These are phyloP conservation scores for Picea abies DNA, from an alignment of 83 land plant genomes.

Conservation along the genomic window DNA sequence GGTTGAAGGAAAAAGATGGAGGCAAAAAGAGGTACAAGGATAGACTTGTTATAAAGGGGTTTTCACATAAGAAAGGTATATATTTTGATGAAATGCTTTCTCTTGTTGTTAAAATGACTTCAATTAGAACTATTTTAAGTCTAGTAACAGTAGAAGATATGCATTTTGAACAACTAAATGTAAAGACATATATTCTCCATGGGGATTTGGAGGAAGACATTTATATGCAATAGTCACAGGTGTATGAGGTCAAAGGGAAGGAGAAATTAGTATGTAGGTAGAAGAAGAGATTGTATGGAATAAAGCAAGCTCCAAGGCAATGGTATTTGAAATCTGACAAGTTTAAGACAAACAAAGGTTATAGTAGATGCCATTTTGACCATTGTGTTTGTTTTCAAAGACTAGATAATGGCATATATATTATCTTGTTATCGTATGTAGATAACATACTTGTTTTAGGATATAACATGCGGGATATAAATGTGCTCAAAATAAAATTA, in stretches of 20 bases:
- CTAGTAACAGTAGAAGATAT: neutral
- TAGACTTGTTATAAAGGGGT: neutral
- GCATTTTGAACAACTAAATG: neutral
- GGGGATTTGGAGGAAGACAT: neutral
- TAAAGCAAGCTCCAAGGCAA: neutral
- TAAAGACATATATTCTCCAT: neutral
- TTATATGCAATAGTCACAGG: neutral
- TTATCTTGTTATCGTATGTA: neutral
- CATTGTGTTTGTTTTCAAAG: neutral
- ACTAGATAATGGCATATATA: neutral
- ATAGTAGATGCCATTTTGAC: neutral
- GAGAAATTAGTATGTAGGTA: neutral
- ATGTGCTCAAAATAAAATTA: neutral
- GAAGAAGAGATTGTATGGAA: neutral
- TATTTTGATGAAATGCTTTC: neutral
- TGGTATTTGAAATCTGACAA: neutral
- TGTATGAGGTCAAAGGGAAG: neutral
- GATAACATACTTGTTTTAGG: neutral
- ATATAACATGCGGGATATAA: neutral
- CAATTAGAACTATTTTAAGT: slow-evolving; percentile 5
- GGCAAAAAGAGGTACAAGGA: neutral
- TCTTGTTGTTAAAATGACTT: neutral
- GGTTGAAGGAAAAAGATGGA: neutral
- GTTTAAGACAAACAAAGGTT: neutral
- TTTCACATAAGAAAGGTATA: neutral